Evolutionary conservation across 2,329 filamentous ascomycete genomes (phyloP).

Genomic region (Chlorencoelia australis): DNA sequence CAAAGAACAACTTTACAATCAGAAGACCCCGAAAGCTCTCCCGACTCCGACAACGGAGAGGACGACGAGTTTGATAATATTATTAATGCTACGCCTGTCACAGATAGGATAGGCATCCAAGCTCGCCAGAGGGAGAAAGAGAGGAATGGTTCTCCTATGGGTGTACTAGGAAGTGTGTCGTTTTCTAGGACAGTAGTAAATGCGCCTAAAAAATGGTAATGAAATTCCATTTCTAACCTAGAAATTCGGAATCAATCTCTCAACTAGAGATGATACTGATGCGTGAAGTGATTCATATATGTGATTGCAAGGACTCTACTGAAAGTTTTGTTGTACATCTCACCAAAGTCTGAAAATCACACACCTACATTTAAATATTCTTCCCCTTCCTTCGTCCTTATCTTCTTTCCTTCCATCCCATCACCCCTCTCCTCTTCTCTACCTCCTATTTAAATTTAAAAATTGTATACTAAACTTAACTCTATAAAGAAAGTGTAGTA

Average conservation of each 20-base stretch:
- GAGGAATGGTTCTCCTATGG: slow-evolving; percentile 23
- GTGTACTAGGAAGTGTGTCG: slow-evolving; percentile 24
- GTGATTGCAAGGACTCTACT: no score
- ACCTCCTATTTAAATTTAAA: no score
- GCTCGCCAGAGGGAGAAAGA: slow-evolving; percentile 46
- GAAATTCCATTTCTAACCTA: background rate
- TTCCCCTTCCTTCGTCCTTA: no score
- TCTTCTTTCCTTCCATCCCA: no score
- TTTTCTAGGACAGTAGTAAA: slow-evolving; percentile 28
- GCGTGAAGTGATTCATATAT: no score
- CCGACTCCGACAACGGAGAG: slow-evolving; percentile 57
- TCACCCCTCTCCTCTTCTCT: no score
- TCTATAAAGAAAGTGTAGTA: no score
- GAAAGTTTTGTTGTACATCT: no score
- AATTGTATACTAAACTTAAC: no score
- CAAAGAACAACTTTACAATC: slow-evolving; percentile 43
- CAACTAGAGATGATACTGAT: no score
- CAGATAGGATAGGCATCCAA: slow-evolving; percentile 68
- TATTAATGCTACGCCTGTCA: slow-evolving; percentile 82
- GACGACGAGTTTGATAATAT: slow-evolving; percentile 87
- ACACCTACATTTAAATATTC: no score
- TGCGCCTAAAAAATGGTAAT: slow-evolving; percentile 29
- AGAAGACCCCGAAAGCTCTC: slow-evolving; percentile 57
- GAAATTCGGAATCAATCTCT: background rate
- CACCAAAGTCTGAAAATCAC: no score